Conservation (phyloP, 202 grass and related monocot species). For the Elaeis oleifera region DNA sequence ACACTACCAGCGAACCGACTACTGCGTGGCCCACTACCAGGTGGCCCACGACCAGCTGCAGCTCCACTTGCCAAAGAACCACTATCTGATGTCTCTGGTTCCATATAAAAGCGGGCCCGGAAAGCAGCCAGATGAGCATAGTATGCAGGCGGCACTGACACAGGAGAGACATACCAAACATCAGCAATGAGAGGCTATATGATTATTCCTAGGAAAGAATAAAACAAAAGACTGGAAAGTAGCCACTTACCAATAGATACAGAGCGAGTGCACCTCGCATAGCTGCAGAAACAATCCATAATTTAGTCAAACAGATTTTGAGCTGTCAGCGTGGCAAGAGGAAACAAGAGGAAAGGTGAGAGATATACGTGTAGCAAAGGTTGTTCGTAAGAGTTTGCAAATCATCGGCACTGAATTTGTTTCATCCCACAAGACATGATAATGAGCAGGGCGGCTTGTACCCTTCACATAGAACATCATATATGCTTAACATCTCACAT, state of each 20-base stretch:
- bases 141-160: slow-evolving; percentile 76
- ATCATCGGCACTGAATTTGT: slow-evolving; percentile 82
- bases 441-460: slow-evolving; percentile 89
- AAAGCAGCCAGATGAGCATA: slow-evolving; percentile 90
- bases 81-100: slow-evolving; percentile 64
- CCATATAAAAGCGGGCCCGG: slow-evolving; percentile 82
- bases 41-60: slow-evolving; percentile 26
- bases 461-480: slow-evolving; percentile 21
- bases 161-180: not conserved
- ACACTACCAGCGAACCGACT: slow-evolving; percentile 28
- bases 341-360: not conserved
- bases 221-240: too few species aligned
- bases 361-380: slow-evolving; percentile 83
- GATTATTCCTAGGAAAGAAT: too few species aligned
- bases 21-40: slow-evolving; percentile 18
- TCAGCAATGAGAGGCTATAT: too few species aligned
- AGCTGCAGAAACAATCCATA: slow-evolving; percentile 33
- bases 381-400: slow-evolving; percentile 93
- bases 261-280: slow-evolving; percentile 81
- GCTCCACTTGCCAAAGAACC: slow-evolving; percentile 33
- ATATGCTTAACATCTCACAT: not conserved
- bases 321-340: not conserved
- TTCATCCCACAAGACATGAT: slow-evolving; percentile 97
- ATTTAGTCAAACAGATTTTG: not conserved
- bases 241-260: slow-evolving; percentile 68